Percentiles rank a stretch among this genome's conserved stretches.
These are phyloP conservation scores for Mangifera indica DNA, from an alignment of 345 rosid genomes.

Conservation along the genomic window DNA sequence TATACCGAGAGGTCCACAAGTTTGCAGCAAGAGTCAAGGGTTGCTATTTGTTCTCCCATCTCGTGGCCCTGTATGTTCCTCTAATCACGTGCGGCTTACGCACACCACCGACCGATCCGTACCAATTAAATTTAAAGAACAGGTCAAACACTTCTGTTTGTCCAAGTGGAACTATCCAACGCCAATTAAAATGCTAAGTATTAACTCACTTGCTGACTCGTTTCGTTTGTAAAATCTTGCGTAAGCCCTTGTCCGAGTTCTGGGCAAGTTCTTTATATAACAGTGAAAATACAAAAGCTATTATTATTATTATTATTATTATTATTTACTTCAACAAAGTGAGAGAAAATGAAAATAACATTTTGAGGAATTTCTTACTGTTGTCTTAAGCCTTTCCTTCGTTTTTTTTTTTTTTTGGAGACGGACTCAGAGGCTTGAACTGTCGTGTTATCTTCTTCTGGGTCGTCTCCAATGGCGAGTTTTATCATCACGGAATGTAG, in stretches of 20 bases:
- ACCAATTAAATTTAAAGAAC: neutral
- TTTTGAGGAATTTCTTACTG: too few relatives aligned
- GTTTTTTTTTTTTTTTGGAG: neutral
- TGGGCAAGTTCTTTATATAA: too few relatives aligned
- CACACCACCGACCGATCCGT: neutral
- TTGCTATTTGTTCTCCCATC: neutral
- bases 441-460: slow-evolving; percentile 17
- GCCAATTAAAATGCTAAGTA: too few relatives aligned
- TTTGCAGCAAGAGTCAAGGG: neutral
- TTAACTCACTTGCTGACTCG: too few relatives aligned
- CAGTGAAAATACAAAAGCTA: too few relatives aligned
- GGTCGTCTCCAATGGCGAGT: slow-evolving; percentile 60
- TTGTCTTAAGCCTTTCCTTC: too few relatives aligned
- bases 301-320: too few relatives aligned
- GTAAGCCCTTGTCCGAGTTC: too few relatives aligned
- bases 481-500: slow-evolving; percentile 76
- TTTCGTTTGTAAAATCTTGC: too few relatives aligned
- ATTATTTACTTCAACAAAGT: too few relatives aligned
- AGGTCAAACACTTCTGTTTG: neutral
- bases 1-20: neutral
- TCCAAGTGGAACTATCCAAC: too few relatives aligned
- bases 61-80: neutral
- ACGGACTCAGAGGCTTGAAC: neutral
- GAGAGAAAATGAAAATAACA: too few relatives aligned
- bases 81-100: neutral